These are phyloP conservation scores for Fusarium subglutinans DNA, from an alignment of 2,329 filamentous ascomycete genomes.

Conservation along the genomic window DNA sequence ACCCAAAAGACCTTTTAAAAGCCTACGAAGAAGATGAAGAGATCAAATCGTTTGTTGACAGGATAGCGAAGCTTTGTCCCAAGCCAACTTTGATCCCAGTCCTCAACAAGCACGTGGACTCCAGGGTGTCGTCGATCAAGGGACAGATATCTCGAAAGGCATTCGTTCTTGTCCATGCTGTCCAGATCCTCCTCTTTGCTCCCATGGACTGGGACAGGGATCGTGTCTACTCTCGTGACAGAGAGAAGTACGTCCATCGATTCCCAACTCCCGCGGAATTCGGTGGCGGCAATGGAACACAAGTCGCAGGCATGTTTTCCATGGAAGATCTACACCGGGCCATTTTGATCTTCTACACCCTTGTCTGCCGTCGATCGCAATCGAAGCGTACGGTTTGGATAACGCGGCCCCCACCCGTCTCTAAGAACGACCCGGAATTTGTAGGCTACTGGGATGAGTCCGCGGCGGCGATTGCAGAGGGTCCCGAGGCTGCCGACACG, in stretches of 20 bases:
- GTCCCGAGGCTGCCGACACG: background rate
- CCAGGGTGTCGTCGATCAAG: rapidly evolving
- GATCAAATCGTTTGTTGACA: background rate
- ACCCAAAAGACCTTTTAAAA: rapidly evolving
- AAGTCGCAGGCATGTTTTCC: background rate
- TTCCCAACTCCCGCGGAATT: background rate
- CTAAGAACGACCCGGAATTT: rapidly evolving
- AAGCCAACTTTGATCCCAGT: background rate
- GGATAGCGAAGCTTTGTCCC: background rate
- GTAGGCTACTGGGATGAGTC: background rate
- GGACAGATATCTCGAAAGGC: rapidly evolving
- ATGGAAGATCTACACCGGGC: background rate
- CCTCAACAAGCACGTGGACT: background rate
- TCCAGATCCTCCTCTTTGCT: background rate
- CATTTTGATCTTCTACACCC: background rate
- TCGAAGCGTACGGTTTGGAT: background rate
- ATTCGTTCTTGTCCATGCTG: rapidly evolving
- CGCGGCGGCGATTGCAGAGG: background rate
- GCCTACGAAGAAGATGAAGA: background rate
- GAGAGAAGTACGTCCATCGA: background rate
- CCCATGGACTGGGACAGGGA: background rate
- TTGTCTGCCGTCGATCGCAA: background rate
- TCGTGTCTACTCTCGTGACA: background rate
- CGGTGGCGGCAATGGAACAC: too few species aligned
- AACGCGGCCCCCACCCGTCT: background rate